Conservation (phyloP, 2,329 filamentous ascomycete species). For the Aspergillus fumigatiaffinis region DNA sequence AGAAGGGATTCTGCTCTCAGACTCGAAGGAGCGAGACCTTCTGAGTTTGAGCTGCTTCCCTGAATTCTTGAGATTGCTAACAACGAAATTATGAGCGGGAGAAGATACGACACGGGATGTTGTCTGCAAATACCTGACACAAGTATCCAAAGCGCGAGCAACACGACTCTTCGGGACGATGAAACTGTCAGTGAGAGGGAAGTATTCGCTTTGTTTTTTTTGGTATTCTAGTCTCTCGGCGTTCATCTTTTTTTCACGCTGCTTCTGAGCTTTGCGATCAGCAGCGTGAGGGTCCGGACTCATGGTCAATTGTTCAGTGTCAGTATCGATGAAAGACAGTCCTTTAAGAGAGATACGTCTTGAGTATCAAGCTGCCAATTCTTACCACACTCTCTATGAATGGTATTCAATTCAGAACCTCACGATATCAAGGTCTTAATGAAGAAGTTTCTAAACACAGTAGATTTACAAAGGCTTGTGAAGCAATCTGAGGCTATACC, state of each 20-base stretch:
- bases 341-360: background rate
- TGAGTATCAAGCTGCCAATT: background rate
- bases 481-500: background rate
- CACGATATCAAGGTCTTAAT: background rate
- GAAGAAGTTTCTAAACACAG: background rate
- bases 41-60: background rate
- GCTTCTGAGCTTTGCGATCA: background rate
- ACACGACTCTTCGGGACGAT: background rate
- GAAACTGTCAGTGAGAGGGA: background rate
- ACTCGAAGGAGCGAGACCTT: background rate
- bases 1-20: background rate
- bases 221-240: background rate
- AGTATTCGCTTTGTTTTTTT: background rate
- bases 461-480: background rate
- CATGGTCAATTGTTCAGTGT: background rate
- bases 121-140: background rate
- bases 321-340: background rate
- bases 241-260: background rate
- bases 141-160: background rate
- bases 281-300: background rate
- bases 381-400: background rate
- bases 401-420: background rate
- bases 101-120: background rate
- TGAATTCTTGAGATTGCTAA: background rate
- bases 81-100: background rate